Conservation (phyloP, 2,329 filamentous ascomycete species). For the Pestalotiopsis sp. region DNA sequence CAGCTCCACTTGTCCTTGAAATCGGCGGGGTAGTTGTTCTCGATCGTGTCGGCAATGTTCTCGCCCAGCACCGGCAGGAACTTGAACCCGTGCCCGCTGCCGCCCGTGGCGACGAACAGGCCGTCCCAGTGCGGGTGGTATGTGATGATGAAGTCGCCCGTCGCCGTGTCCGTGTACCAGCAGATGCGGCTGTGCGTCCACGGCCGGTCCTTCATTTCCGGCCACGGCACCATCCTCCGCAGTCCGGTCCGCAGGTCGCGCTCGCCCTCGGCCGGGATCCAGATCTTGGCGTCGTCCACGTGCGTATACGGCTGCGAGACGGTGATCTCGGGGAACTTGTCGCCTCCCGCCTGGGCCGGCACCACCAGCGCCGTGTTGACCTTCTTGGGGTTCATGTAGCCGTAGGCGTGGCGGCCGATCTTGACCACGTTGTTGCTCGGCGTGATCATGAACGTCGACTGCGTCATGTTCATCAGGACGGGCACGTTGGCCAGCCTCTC, state of each 20-base stretch:
- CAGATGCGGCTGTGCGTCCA: constrained; percentile 68
- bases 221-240: constrained; percentile 60
- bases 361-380: constrained; percentile 28
- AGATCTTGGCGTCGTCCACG: constrained; percentile 48
- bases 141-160: constrained; percentile 72
- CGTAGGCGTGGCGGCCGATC: constrained; percentile 70
- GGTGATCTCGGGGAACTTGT: constrained; percentile 14
- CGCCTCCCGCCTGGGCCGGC: constrained; percentile 14
- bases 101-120: constrained; percentile 65
- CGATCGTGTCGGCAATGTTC: constrained; percentile 60
- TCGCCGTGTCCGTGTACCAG: constrained; percentile 77
- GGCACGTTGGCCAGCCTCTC: constrained; percentile 66
- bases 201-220: constrained; percentile 57
- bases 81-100: constrained; percentile 70
- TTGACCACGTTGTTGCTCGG: constrained; percentile 67
- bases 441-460: constrained; percentile 76
- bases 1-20: constrained; percentile 65
- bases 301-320: constrained; percentile 50
- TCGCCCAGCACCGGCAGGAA: constrained; percentile 70
- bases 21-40: constrained; percentile 46
- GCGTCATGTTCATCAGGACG: constrained; percentile 72
- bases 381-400: constrained; percentile 60
- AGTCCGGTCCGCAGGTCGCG: constrained; percentile 64
- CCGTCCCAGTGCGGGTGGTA: constrained; percentile 65
- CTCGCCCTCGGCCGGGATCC: constrained; percentile 64